Percentiles rank a stretch among this genome's conserved stretches.
Evolutionary conservation across 192 early-diverging fungal species (phyloP).

Genomic region (Coemansia reversa): DNA sequence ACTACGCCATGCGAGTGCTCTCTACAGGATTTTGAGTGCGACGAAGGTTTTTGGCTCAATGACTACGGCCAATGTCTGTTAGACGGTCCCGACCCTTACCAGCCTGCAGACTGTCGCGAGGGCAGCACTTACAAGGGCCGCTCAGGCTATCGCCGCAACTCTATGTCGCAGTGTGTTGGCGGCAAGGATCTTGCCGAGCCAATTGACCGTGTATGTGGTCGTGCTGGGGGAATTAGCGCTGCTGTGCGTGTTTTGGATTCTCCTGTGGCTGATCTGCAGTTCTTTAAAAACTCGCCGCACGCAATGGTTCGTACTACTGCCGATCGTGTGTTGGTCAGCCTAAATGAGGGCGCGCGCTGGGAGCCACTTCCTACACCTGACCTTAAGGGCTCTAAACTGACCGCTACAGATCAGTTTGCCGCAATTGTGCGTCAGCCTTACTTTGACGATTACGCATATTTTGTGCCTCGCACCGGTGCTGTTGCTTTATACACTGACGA

Average conservation of each 20-base stretch:
- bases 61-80: constrained; percentile 64
- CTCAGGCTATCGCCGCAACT: constrained; percentile 80
- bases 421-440: constrained; percentile 65
- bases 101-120: constrained; percentile 66
- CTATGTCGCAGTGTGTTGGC: constrained; percentile 71
- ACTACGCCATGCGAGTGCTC: constrained; percentile 70
- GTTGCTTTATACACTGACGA: constrained; percentile 63
- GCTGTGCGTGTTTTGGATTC: constrained; percentile 36
- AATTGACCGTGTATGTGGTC: constrained; percentile 70
- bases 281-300: constrained; percentile 64
- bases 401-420: constrained; percentile 32
- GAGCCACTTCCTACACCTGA: constrained; percentile 29
- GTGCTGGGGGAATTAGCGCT: constrained; percentile 41
- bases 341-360: constrained; percentile 68
- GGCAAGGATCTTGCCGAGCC: constrained; percentile 65
- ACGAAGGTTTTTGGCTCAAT: constrained; percentile 76
- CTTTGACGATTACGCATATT: constrained; percentile 60
- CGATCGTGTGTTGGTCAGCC: constrained; percentile 56
- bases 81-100: constrained; percentile 71
- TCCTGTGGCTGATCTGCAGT: constrained; percentile 60
- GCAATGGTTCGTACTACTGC: constrained; percentile 57
- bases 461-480: constrained; percentile 55
- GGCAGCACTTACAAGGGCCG: constrained; percentile 68
- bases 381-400: neutral
- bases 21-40: constrained; percentile 85